Conservation (phyloP, 1,284 basidiomycete genomes). For the Cutaneotrichosporon mucoides region DNA sequence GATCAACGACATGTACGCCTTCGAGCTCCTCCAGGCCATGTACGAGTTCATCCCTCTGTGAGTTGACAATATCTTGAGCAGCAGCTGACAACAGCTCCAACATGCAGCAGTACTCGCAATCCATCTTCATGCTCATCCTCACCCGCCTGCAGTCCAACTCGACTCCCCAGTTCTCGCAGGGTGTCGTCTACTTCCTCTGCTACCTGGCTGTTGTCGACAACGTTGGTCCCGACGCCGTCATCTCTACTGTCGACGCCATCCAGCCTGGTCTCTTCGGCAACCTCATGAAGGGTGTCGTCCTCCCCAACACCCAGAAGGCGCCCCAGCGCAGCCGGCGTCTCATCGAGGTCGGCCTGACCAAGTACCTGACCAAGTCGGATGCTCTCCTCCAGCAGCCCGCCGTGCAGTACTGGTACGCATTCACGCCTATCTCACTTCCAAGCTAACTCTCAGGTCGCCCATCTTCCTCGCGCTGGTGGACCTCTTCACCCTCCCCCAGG, state of each 20-base stretch:
- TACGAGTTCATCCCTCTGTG: slow-evolving; percentile 69
- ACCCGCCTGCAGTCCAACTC: slow-evolving; percentile 82
- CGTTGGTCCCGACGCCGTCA: slow-evolving; percentile 73
- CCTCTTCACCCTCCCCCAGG: slow-evolving; percentile 69
- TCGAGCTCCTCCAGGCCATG: slow-evolving; percentile 80
- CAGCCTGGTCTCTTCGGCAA: slow-evolving; percentile 84
- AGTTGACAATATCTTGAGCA: slow-evolving; percentile 48
- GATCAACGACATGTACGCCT: slow-evolving; percentile 83
- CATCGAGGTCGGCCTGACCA: slow-evolving; percentile 74
- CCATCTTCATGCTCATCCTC: slow-evolving; percentile 74
- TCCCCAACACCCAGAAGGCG: slow-evolving; percentile 76
- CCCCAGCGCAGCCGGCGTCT: slow-evolving; percentile 77
- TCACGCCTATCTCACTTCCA: too few relatives aligned
- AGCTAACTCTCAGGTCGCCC: slow-evolving; percentile 49
- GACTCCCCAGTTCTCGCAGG: slow-evolving; percentile 82
- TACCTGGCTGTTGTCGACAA: slow-evolving; percentile 70
- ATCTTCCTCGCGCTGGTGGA: slow-evolving; percentile 70
- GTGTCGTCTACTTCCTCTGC: slow-evolving; percentile 74
- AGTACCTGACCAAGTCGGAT: slow-evolving; percentile 69
- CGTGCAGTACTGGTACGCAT: slow-evolving; percentile 53
- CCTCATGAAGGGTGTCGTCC: slow-evolving; percentile 71
- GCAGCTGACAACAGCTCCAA: slow-evolving; percentile 53
- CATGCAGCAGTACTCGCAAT: slow-evolving; percentile 70
- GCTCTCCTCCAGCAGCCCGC: slow-evolving; percentile 63
- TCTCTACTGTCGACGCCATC: slow-evolving; percentile 72